These are phyloP conservation scores for Tricharina praecox DNA, from an alignment of 495 filamentous ascomycete genomes.

Conservation along the genomic window DNA sequence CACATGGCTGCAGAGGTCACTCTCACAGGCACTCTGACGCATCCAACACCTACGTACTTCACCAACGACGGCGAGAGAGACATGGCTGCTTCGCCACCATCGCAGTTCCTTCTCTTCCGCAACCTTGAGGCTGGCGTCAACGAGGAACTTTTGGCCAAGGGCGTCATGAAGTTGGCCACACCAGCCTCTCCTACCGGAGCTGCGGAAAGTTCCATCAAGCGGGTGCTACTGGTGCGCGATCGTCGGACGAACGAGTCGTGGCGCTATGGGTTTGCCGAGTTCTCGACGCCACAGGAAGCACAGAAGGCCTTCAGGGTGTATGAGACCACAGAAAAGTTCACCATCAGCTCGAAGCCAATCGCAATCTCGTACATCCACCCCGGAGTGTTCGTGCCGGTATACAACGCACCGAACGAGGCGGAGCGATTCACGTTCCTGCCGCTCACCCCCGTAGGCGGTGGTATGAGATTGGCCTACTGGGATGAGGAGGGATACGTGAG, in stretches of 20 bases:
- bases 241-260: conserved; percentile 58
- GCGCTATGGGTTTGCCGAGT: conserved; percentile 83
- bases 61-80: conserved; percentile 65
- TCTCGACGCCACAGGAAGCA: conserved; percentile 58
- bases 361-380: conserved; percentile 65
- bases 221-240: conserved; percentile 66
- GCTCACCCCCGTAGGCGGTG: conserved; percentile 34
- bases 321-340: conserved; percentile 63
- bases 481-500: conserved; percentile 61
- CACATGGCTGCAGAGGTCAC: conserved; percentile 20
- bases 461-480: conserved; percentile 65
- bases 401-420: conserved; percentile 38
- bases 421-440: conserved; percentile 55
- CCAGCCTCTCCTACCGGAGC: conserved; percentile 41
- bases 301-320: conserved; percentile 59
- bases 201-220: conserved; percentile 53
- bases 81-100: conserved; percentile 55
- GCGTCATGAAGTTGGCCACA: conserved; percentile 52
- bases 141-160: conserved; percentile 63
- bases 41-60: conserved; percentile 28
- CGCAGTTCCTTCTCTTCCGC: conserved; percentile 66
- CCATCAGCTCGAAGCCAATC: conserved; percentile 63
- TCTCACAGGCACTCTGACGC: conserved; percentile 25
- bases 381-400: conserved; percentile 68
- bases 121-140: conserved; percentile 56